Base-by-base conservation (phyloP, 371 early-diverging fungal genomes). In the Apophysomyces ossiformis region DNA sequence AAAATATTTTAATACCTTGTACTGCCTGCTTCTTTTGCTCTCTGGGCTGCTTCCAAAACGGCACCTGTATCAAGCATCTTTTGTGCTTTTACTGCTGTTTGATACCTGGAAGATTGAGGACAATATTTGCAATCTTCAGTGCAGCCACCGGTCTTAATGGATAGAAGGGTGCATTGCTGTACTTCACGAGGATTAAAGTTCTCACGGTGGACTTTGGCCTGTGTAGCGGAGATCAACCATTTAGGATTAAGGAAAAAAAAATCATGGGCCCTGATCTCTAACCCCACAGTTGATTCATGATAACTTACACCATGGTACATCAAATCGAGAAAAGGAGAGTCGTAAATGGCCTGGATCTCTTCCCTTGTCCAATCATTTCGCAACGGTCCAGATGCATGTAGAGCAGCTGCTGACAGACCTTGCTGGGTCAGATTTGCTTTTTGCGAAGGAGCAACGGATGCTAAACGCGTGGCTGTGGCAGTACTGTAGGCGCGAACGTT, bases 91-190 rank as follows among this genome's bases (percentile, higher is more conserved):
- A 92, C 92, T 5, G 63, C 72, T 12, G 94, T 94, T 59, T 87
- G 84, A 76, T 94, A 86, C 38, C 81, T 79, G 32, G 92, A 92
- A 4, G 94, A 94, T 69, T 94, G 94, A 21, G 89, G 92, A 73
- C 94, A 94, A 73, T 94, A 94, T 61, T 92, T 84, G 78, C 94
- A 94, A 70, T 94, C 94, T 75, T 94, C 94, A 15, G 89, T 83
- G 74, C 94, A 94, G 7, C 94, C 94, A 68, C 94, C 94, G n/a
- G 94, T 92, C 77, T 94, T 94, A 83, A 94, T 93, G 64, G 89
- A 89, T 56, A 93, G 68, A 7, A 94, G 81, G 7, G 94, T 94
- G 77, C 91, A 92, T 69, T 92, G 93, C 71, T 94, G 94, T 15
- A 94, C 92, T 37, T 86, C 89, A 60, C 85, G 80, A 8, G 90